phyloP scores from a whole-genome alignment of 2,329 filamentous ascomycete species.

The Thermoascus crustaceus region DNA sequence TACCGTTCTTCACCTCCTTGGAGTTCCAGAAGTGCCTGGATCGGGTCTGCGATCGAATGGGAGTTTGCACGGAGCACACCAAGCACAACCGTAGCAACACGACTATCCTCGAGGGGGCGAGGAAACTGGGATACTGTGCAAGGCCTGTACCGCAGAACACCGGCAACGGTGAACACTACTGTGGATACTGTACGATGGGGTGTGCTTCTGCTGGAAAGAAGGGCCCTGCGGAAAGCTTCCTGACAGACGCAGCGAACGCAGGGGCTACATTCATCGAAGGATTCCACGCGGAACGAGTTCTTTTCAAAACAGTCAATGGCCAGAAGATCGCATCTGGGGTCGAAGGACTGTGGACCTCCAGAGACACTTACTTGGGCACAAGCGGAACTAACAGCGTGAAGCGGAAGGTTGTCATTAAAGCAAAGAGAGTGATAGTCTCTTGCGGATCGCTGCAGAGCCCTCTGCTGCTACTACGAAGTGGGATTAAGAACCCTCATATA shows the following conservation, averaged over 20 bases:
- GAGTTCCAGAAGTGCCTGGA: conserved; percentile 75
- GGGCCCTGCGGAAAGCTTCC: conserved; percentile 66
- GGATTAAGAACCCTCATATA: conserved; percentile 71
- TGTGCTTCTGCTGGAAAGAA: conserved; percentile 64
- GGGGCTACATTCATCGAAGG: conserved; percentile 81
- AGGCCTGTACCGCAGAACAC: conserved; percentile 72
- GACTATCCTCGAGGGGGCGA: conserved; percentile 64
- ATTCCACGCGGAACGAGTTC: conserved; percentile 60
- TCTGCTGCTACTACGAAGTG: conserved; percentile 66
- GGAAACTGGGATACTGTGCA: conserved; percentile 64
- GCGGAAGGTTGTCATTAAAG: conserved; percentile 62
- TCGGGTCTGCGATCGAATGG: conserved; percentile 70
- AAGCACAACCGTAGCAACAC: conserved; percentile 66
- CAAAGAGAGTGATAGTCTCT: conserved; percentile 73
- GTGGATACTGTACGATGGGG: conserved; percentile 56
- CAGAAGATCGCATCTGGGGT: conserved; percentile 60
- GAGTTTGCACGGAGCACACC: conserved; percentile 58
- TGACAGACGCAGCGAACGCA: conserved; percentile 68
- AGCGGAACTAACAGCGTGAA: conserved; percentile 44
- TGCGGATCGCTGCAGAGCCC: conserved; percentile 71
- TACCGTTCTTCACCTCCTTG: conserved; percentile 64
- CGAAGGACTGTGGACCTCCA: conserved; percentile 64
- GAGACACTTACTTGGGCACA: conserved; percentile 55
- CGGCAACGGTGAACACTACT: conserved; percentile 63
- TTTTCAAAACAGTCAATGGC: conserved; percentile 52